Evolutionary conservation across 306 rosid genomes (phyloP).

Genomic region (Malus asiatica): DNA sequence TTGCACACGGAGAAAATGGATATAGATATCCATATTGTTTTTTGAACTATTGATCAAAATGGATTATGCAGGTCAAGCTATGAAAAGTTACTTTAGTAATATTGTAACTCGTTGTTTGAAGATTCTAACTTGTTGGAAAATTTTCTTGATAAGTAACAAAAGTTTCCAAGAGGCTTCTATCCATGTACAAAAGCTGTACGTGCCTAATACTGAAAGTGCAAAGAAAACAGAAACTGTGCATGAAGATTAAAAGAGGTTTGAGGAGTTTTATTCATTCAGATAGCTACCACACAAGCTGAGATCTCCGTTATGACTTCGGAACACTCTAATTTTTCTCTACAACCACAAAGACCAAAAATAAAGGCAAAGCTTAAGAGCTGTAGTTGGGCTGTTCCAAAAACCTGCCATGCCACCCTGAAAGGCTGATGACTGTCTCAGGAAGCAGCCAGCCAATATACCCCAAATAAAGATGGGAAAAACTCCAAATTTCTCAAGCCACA

Average conservation of each 20-base stretch:
- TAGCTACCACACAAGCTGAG: not conserved
- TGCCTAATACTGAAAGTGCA: not conserved
- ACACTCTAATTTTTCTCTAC: too few species aligned
- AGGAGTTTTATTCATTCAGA: not conserved
- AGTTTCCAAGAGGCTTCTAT: not conserved
- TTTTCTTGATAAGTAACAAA: not conserved
- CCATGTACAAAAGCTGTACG: not conserved
- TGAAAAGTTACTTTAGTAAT: not conserved
- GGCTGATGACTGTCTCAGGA: not conserved
- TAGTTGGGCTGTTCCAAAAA: not conserved
- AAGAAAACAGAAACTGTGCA: not conserved
- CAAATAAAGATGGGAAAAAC: not conserved
- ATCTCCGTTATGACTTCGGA: not conserved
- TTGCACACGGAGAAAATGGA: not conserved
- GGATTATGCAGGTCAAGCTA: not conserved
- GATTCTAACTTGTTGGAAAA: too few species aligned
- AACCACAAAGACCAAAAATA: not conserved
- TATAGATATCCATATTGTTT: not conserved
- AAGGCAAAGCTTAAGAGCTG: not conserved
- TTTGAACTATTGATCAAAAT: not conserved
- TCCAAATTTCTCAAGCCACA: not conserved
- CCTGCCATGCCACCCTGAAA: not conserved
- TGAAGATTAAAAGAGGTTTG: not conserved
- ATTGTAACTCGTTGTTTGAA: too few species aligned
- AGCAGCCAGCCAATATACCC: not conserved